phyloP scores from a whole-genome alignment of 2,329 filamentous ascomycete genomes.

The Xylaria sp. region DNA sequence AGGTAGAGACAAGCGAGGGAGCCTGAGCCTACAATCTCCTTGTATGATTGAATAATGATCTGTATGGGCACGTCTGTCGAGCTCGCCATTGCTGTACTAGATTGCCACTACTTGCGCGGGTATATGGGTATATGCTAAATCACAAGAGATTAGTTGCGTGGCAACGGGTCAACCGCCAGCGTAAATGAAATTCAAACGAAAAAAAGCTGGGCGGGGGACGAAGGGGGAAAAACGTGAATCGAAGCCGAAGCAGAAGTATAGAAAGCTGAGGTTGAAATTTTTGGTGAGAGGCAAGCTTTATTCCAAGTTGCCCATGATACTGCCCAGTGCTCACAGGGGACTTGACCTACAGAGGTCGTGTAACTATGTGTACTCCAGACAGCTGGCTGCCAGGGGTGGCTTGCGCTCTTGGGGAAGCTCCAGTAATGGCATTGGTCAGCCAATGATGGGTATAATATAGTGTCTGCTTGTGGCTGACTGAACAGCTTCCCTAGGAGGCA shows the following conservation, averaged over 20 bases:
- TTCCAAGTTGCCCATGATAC: background rate
- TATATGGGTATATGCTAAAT: constrained; percentile 15
- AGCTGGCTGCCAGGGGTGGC: constrained; percentile 16
- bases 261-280: constrained; percentile 3
- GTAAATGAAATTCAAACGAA: background rate
- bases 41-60: constrained; percentile 64
- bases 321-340: no score
- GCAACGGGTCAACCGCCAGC: background rate
- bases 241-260: background rate
- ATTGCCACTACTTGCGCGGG: background rate
- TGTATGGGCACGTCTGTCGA: constrained; percentile 56
- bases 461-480: constrained; percentile 17
- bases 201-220: background rate
- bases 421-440: background rate
- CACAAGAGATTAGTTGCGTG: background rate
- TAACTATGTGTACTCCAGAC: background rate
- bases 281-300: constrained; percentile 3
- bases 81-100: constrained; percentile 47
- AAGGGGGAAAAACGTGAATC: background rate
- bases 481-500: no score
- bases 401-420: background rate
- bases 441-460: background rate
- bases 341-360: background rate
- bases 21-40: constrained; percentile 62
- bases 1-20: background rate